phyloP scores from a whole-genome alignment of 2,329 filamentous ascomycete species.

The Pseudogymnoascus sp. region DNA sequence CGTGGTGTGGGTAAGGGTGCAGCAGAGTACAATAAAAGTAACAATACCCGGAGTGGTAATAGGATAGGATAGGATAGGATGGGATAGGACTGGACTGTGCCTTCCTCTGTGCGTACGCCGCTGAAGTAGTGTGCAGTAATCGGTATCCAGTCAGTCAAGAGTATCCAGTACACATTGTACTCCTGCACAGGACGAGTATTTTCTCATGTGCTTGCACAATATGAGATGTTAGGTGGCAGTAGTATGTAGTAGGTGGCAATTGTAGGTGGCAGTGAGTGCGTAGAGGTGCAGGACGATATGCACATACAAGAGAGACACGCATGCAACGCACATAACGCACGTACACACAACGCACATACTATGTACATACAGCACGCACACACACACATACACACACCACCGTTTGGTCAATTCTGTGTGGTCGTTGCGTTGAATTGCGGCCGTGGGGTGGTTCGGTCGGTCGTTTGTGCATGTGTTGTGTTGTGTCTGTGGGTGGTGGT shows the following conservation, averaged over 20 bases:
- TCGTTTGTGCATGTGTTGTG: background rate
- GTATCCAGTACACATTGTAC: background rate
- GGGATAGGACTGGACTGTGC: background rate
- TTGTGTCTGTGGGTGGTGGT: background rate
- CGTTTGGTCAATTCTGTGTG: background rate
- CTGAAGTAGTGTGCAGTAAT: too few relatives aligned
- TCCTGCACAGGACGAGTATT: background rate
- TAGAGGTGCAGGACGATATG: background rate
- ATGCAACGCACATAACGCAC: background rate
- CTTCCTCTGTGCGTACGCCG: constrained; percentile 2
- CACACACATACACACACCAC: background rate
- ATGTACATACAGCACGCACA: background rate
- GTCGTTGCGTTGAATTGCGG: background rate
- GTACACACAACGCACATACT: background rate
- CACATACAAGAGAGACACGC: background rate
- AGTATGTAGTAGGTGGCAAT: background rate
- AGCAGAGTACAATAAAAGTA: too few relatives aligned
- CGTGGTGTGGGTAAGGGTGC: background rate
- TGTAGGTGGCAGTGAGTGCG: background rate
- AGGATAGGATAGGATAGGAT: background rate
- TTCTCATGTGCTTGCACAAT: background rate
- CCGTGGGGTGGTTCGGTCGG: too few relatives aligned
- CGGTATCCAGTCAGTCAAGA: too few relatives aligned
- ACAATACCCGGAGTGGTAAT: too few relatives aligned
- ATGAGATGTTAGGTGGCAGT: background rate